A percentile compares a stretch with the other conserved stretches of the same genome.
phyloP scores from a whole-genome alignment of 768 basidiomycete species.

The Podaxis sp. region DNA sequence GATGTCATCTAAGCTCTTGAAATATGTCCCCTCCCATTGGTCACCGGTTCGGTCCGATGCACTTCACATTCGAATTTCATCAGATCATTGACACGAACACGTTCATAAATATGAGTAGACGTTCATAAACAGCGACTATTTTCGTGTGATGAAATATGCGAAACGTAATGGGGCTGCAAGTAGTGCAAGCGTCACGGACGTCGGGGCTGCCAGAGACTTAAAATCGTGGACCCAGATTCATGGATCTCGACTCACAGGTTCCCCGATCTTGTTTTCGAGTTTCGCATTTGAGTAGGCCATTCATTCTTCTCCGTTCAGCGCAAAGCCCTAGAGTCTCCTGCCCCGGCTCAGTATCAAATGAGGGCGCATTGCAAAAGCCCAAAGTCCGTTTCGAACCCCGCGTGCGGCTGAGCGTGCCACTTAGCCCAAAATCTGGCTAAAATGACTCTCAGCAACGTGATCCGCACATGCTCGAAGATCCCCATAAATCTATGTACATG shows the following conservation, averaged over 20 bases:
- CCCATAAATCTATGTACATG: neutral
- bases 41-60: neutral
- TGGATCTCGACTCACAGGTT: neutral
- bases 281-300: neutral
- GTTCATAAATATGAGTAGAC: neutral
- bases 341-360: neutral
- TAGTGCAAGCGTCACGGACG: neutral
- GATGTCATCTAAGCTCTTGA: neutral
- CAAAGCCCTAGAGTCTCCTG: neutral
- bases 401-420: neutral
- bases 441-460: neutral
- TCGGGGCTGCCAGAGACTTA: neutral
- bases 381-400: slow-evolving; percentile 1
- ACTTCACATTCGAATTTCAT: slow-evolving; percentile 1
- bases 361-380: neutral
- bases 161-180: slow-evolving; percentile 3
- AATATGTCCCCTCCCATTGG: slow-evolving; percentile 1
- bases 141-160: neutral
- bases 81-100: neutral
- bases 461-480: neutral
- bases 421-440: neutral
- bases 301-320: neutral
- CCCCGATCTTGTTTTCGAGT: neutral
- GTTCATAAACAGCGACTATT: neutral
- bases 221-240: neutral